Percentiles rank a stretch among this genome's conserved stretches.
These are phyloP conservation scores for Amoebophrya sp. DNA, from an alignment of 169 alveolate genomes.

Conservation along the genomic window DNA sequence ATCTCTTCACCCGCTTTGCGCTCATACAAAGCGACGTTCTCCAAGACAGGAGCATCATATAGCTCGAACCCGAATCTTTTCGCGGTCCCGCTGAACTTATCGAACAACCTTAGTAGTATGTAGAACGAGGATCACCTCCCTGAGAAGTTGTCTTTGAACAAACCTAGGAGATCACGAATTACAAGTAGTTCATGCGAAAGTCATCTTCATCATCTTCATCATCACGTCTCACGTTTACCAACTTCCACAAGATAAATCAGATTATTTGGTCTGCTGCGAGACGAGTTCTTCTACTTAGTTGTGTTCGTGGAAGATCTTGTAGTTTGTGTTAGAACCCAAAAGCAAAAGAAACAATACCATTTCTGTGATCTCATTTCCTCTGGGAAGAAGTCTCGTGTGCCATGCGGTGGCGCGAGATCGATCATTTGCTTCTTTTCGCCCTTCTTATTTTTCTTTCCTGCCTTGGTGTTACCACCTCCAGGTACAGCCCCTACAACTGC, in stretches of 20 bases:
- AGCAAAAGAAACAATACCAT: neutral
- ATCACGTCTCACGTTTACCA: neutral
- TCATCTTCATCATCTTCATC: neutral
- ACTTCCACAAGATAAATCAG: neutral
- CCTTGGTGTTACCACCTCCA: neutral
- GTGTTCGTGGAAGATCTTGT: constrained; percentile 25
- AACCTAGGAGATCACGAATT: constrained; percentile 1
- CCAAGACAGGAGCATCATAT: constrained; percentile 47
- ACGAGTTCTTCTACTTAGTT: neutral
- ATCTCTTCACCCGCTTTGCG: constrained; percentile 52
- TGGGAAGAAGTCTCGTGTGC: constrained; percentile 51
- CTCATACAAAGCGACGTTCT: constrained; percentile 44
- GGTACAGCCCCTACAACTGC: neutral
- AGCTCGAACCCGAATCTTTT: neutral
- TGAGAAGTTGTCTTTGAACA: too few relatives aligned
- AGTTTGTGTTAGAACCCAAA: constrained; percentile 38
- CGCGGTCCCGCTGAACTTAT: neutral
- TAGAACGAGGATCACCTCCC: neutral
- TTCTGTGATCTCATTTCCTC: constrained; percentile 31
- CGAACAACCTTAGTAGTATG: neutral
- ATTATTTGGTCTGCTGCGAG: too few relatives aligned
- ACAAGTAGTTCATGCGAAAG: constrained; percentile 3
- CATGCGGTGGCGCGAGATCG: constrained; percentile 46
- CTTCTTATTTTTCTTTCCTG: neutral
- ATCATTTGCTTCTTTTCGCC: neutral